A percentile compares a stretch with the other conserved stretches of the same genome.
Evolutionary conservation across 2,329 filamentous ascomycete species (phyloP).

Genomic region (Fusarium pseudonygamai): DNA sequence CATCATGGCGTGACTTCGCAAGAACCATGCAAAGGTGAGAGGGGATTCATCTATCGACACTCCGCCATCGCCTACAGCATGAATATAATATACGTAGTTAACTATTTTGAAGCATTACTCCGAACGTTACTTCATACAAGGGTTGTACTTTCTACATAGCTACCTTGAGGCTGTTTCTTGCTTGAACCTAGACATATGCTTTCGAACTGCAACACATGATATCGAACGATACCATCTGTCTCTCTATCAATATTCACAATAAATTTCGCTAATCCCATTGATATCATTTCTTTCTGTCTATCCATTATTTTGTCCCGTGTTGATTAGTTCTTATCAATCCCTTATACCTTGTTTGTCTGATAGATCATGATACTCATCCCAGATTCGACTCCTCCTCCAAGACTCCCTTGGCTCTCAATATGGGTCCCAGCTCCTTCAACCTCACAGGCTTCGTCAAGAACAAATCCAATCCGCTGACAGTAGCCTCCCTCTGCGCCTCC

Average conservation of each 20-base stretch:
- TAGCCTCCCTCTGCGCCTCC: slow-evolving; percentile 61
- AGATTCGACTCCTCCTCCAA: slow-evolving; percentile 23
- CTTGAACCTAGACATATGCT: neutral
- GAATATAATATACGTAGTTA: too few species aligned
- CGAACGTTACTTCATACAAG: accelerated
- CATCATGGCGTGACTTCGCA: neutral
- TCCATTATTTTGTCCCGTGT: neutral
- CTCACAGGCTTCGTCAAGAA: slow-evolving; percentile 65
- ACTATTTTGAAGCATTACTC: neutral
- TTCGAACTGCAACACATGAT: neutral
- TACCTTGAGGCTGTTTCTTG: too few species aligned
- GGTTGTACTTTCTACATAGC: too few species aligned
- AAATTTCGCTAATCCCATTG: neutral
- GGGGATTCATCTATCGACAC: too few species aligned
- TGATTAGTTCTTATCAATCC: too few species aligned
- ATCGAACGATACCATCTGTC: too few species aligned
- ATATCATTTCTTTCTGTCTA: neutral
- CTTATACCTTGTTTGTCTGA: too few species aligned
- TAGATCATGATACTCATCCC: neutral
- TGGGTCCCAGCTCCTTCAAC: slow-evolving; percentile 50
- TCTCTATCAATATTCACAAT: neutral
- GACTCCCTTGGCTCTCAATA: slow-evolving; percentile 28
- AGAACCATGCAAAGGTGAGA: neutral
- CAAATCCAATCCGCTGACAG: slow-evolving; percentile 62
- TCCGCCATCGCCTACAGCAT: neutral